Percentiles rank a stretch among this genome's conserved stretches.
Conservation (phyloP, 805 yeast species). For the Saturnispora gosingensis region DNA sequence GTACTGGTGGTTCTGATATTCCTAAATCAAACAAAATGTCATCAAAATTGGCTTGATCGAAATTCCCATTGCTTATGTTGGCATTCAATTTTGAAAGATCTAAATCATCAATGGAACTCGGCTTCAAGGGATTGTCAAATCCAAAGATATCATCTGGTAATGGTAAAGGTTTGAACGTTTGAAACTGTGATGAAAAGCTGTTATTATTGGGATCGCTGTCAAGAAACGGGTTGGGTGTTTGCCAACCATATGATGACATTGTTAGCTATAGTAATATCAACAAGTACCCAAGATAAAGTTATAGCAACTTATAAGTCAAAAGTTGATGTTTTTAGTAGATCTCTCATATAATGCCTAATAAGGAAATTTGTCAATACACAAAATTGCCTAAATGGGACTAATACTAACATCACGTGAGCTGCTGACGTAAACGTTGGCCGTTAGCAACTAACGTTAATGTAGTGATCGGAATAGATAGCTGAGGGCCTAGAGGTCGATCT, state of each 20-base stretch:
- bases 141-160: constrained; percentile 49
- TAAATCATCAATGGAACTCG: not conserved
- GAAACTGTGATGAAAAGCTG: constrained; percentile 7
- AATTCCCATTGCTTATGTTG: not conserved
- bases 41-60: constrained; percentile 21
- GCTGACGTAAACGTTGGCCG: constrained; percentile 7
- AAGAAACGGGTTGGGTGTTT: constrained; percentile 6
- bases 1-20: constrained; percentile 26
- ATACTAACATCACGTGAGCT: constrained; percentile 1
- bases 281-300: not conserved
- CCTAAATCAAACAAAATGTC: constrained; percentile 24
- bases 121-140: constrained; percentile 19
- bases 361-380: constrained; percentile 2
- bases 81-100: constrained; percentile 2
- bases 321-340: not conserved
- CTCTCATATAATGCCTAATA: not conserved
- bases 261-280: not conserved
- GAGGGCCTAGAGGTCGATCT: not conserved
- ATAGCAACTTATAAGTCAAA: not conserved
- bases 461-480: not conserved
- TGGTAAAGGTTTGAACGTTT: constrained; percentile 31
- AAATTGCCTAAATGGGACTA: constrained; percentile 9
- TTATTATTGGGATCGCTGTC: constrained; percentile 4
- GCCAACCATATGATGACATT: constrained; percentile 8
- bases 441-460: constrained; percentile 1